phyloP scores from a whole-genome alignment of 768 basidiomycete species.

The Naganishia antarctica region DNA sequence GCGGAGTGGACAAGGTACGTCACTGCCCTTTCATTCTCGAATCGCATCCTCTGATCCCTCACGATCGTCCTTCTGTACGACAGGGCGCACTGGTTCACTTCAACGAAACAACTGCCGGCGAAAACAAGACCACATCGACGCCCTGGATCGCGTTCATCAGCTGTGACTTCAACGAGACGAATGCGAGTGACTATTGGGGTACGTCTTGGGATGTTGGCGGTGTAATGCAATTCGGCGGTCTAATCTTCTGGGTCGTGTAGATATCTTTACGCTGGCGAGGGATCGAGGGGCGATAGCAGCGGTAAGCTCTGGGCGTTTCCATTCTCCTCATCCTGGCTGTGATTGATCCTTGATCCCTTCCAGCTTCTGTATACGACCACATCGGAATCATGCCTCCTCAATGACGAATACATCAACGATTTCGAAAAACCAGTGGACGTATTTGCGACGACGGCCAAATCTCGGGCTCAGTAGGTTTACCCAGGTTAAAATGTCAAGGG shows the following conservation, averaged over 20 bases:
- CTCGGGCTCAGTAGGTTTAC: conserved; percentile 55
- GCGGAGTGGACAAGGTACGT: conserved; percentile 35
- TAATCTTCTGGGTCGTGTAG: too few species aligned
- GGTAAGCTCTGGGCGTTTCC: conserved; percentile 54
- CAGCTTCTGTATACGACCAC: conserved; percentile 73
- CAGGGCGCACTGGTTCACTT: conserved; percentile 83
- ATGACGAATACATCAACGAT: conserved; percentile 61
- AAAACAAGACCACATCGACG: conserved; percentile 57
- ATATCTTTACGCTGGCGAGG: conserved; percentile 76
- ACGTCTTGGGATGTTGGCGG: conserved; percentile 31
- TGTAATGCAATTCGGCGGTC: too few species aligned
- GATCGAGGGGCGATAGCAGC: conserved; percentile 75
- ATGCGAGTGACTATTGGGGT: conserved; percentile 50
- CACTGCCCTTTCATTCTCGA: neutral
- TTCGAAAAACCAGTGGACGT: conserved; percentile 57
- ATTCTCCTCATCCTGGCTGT: neutral
- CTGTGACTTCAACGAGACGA: conserved; percentile 73
- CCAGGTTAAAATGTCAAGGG: too few species aligned
- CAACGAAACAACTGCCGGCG: conserved; percentile 57
- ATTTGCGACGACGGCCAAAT: conserved; percentile 60
- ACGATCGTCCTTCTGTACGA: neutral
- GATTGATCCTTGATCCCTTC: neutral
- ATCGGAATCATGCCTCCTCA: conserved; percentile 70
- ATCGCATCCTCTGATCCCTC: neutral
- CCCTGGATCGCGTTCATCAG: conserved; percentile 88